Conservation (phyloP, 306 rosid species). For the Cajanus cajan region DNA sequence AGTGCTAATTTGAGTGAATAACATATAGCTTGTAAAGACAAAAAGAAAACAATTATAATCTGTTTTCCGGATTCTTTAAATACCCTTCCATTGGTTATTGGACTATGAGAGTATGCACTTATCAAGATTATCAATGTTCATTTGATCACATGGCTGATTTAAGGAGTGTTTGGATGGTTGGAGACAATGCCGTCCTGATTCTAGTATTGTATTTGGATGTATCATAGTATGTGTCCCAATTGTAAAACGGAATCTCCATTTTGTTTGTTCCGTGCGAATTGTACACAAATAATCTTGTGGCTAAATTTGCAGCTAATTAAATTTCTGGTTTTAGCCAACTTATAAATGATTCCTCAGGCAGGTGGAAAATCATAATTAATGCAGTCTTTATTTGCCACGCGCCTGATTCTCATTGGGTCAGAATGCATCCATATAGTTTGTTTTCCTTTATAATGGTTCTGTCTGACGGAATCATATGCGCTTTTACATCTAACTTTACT, state of each 20-base stretch:
- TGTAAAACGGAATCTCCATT: not conserved
- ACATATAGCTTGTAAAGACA: not conserved
- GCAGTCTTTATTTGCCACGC: not conserved
- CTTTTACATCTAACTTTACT: not conserved
- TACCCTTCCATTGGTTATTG: not conserved
- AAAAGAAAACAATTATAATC: not conserved
- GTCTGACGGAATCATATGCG: constrained; percentile 5
- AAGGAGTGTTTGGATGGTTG: not conserved
- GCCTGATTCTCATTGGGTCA: not conserved
- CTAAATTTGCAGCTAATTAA: constrained; percentile 6
- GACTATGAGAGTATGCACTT: not conserved
- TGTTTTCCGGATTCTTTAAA: not conserved
- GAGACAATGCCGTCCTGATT: not conserved
- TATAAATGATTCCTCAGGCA: not conserved
- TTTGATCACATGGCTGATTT: constrained; percentile 1
- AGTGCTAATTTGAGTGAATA: not conserved
- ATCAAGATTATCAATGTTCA: not conserved
- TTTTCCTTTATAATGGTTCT: not conserved
- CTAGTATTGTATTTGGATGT: not conserved
- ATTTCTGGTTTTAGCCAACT: not conserved
- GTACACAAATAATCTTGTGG: constrained; percentile 39
- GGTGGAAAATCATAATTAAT: not conserved
- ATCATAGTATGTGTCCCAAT: not conserved
- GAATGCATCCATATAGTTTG: not conserved
- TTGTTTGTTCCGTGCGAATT: not conserved